Base-by-base conservation (phyloP, 179 eudicot species). In the Sideroxylon spinosum region DNA sequence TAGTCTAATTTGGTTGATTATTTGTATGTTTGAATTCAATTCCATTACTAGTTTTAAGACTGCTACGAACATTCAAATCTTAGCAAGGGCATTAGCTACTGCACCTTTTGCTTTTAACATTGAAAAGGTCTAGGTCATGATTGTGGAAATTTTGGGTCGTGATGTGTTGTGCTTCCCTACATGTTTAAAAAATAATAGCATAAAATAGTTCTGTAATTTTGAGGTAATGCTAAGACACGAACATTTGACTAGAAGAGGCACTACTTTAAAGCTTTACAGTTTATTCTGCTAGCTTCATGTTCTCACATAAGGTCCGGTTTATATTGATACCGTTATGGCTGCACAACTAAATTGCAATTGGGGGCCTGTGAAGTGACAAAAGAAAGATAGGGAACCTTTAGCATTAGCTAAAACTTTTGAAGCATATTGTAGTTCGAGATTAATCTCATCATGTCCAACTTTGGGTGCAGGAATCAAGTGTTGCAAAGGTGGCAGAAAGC, bases 381-480 rank as follows among this genome's bases (percentile, higher is more conserved):
- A 73, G 64, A 29, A 56, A 55, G 64, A 29, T 28, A 55, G 76
- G 59, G 78, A 46, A 61, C 46, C 78, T 13, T 75, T n/a, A 8
- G 14, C 2, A 28, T 55, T n/a, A 73, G 64, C 48, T 55, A 32
- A 25, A 61, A 75, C 37, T 62, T 20, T 75, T 3, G 28, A 9
- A 61, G 13, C 23, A 60, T 75, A 17, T 46, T 0, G 12, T 29
- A 46, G 52, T 20, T 11, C 6, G 19, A 61, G 19, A 61, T 20
- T 13, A 11, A 9, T 61, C 50, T 75, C 9, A 61, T 62, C 22
- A 10, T 22, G 16, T 63, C 3, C 61, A 23, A 72, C 55, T 65
- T 63, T 76, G 60, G 52, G 68, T 79, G 62, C 87, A 91, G 95
- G 93, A 91, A 80, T 25, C 89, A 63, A 81, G 86, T 77, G 81